A percentile compares a stretch with the other conserved stretches of the same genome.
These are phyloP conservation scores for Astrocystis sublimbata DNA, from an alignment of 495 filamentous ascomycete genomes.

Conservation along the genomic window DNA sequence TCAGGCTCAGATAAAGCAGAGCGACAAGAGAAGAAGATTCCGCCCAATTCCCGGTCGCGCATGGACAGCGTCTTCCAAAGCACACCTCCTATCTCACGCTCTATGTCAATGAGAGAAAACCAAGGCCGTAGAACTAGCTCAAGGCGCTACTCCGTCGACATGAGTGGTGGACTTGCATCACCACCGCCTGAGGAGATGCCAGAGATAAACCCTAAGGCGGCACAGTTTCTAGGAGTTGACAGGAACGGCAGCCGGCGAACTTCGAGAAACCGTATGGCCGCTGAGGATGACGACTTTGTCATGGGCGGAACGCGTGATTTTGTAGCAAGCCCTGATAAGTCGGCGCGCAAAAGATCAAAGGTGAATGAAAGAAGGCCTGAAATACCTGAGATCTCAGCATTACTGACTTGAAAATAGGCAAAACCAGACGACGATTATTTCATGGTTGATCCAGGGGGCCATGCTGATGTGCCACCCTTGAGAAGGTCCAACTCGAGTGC, in stretches of 20 bases:
- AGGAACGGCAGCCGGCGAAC: slow-evolving; percentile 41
- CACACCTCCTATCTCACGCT: slow-evolving; percentile 53
- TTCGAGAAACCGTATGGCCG: slow-evolving; percentile 17
- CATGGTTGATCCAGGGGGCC: slow-evolving; percentile 36
- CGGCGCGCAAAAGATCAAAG: slow-evolving; percentile 47
- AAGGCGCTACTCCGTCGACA: slow-evolving; percentile 50
- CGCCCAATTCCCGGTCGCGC: slow-evolving; percentile 31
- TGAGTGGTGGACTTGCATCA: slow-evolving; percentile 45
- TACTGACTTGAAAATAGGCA: slow-evolving; percentile 29
- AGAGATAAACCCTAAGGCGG: slow-evolving; percentile 55
- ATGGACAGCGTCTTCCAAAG: slow-evolving; percentile 52
- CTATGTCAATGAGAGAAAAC: slow-evolving; percentile 53
- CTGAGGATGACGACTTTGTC: slow-evolving; percentile 48
- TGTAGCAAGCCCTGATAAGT: slow-evolving; percentile 44
- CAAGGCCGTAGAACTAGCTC: slow-evolving; percentile 45
- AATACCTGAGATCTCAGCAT: not conserved
- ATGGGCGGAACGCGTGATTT: slow-evolving; percentile 47
- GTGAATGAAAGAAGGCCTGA: slow-evolving; percentile 23
- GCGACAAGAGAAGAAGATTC: slow-evolving; percentile 34
- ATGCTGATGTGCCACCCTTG: slow-evolving; percentile 35
- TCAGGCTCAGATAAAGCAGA: slow-evolving; percentile 46
- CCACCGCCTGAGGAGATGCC: slow-evolving; percentile 47
- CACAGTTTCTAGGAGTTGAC: slow-evolving; percentile 51
- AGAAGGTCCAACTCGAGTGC: slow-evolving; percentile 45
- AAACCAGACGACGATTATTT: slow-evolving; percentile 43